Evolutionary conservation across 352 stramenopile species (phyloP).

Genomic region (Bremia lactucae): DNA sequence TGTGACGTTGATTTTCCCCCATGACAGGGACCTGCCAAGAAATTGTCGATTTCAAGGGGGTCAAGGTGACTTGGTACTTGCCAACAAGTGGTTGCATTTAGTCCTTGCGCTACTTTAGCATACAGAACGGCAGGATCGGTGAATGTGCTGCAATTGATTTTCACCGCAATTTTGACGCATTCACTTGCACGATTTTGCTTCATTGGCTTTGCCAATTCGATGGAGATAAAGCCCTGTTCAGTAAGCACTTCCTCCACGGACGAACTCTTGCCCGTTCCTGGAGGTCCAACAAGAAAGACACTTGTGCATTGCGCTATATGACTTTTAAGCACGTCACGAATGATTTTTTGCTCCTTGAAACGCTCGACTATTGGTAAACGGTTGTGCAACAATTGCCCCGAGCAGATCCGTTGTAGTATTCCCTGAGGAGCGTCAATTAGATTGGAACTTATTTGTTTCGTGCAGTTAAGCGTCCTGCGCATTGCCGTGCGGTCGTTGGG

Average conservation of each 20-base stretch:
- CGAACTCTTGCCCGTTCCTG: slow-evolving; percentile 59
- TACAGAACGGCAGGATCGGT: slow-evolving; percentile 35
- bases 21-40: slow-evolving; percentile 17
- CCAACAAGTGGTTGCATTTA: slow-evolving; percentile 11
- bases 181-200: slow-evolving; percentile 7
- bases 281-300: slow-evolving; percentile 57
- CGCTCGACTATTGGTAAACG: slow-evolving; percentile 30
- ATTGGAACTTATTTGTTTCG: not conserved
- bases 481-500: slow-evolving; percentile 1
- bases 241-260: slow-evolving; percentile 34
- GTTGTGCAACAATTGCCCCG: slow-evolving; percentile 9
- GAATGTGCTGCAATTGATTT: slow-evolving; percentile 64
- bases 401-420: slow-evolving; percentile 25
- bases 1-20: not conserved
- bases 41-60: slow-evolving; percentile 32
- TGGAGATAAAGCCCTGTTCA: slow-evolving; percentile 18
- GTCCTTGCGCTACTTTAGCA: slow-evolving; percentile 19
- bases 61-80: slow-evolving; percentile 29
- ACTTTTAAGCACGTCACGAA: slow-evolving; percentile 23
- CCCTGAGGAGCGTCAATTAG: slow-evolving; percentile 3
- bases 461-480: slow-evolving; percentile 14
- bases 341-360: slow-evolving; percentile 23
- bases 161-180: slow-evolving; percentile 17
- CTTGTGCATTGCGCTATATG: slow-evolving; percentile 9
- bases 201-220: not conserved